Evolutionary conservation across 1,284 basidiomycete species (phyloP).

Genomic region (Phlebopus sp.): DNA sequence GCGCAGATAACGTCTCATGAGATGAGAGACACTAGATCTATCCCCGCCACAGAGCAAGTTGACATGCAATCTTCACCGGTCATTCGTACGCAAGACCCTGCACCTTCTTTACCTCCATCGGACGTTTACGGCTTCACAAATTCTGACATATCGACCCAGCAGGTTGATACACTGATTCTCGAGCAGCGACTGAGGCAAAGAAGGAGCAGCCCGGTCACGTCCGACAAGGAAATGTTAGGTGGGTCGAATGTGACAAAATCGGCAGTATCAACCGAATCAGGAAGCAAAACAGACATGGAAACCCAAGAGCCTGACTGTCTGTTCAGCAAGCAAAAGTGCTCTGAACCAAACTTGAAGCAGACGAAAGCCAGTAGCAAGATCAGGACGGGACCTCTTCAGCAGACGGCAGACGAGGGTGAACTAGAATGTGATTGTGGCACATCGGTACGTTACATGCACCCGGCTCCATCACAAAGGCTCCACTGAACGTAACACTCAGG

Average conservation of each 20-base stretch:
- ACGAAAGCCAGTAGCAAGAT: not conserved
- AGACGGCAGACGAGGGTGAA: conserved; percentile 14
- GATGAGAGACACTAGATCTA: conserved; percentile 45
- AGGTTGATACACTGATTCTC: conserved; percentile 41
- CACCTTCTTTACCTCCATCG: conserved; percentile 37
- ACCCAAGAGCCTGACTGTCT: conserved; percentile 33
- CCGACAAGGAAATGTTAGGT: conserved; percentile 49
- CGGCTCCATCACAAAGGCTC: not conserved
- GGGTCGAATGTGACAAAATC: not conserved
- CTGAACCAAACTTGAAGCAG: not conserved
- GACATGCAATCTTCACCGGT: conserved; percentile 25
- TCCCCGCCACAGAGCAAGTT: conserved; percentile 33
- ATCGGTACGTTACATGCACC: conserved; percentile 36
- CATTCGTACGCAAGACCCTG: conserved; percentile 5
- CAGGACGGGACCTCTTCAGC: conserved; percentile 2
- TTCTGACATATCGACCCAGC: conserved; percentile 27
- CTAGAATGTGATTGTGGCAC: conserved; percentile 66
- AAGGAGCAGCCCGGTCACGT: conserved; percentile 9
- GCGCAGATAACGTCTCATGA: conserved; percentile 22
- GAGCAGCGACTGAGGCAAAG: conserved; percentile 36
- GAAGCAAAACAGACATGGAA: conserved; percentile 40
- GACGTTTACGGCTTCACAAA: conserved; percentile 27
- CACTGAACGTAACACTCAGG: conserved; percentile 32
- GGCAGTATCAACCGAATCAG: conserved; percentile 2
- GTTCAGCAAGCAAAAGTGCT: too few relatives aligned